Evolutionary conservation across 768 basidiomycete genomes (phyloP).

Genomic region (Termitomyces sp.): DNA sequence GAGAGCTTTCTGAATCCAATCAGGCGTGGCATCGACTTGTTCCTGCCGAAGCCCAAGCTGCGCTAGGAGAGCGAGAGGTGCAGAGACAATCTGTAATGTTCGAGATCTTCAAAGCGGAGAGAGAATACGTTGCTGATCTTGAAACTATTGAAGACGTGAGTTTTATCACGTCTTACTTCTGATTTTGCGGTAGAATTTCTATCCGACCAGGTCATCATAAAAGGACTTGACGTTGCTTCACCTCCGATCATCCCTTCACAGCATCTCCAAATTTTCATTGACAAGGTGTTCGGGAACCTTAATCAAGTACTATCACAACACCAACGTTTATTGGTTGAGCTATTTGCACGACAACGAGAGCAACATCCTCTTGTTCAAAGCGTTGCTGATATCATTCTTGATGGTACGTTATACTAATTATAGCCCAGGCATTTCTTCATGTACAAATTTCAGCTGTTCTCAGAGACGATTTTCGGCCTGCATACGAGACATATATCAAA

Average conservation of each 20-base stretch:
- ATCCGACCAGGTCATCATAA: conserved; percentile 62
- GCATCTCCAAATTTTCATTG: conserved; percentile 59
- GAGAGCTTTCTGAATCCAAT: conserved; percentile 58
- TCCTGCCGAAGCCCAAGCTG: conserved; percentile 61
- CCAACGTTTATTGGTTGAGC: conserved; percentile 57
- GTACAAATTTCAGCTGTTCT: conserved; percentile 31
- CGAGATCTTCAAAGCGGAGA: conserved; percentile 86
- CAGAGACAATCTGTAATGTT: conserved; percentile 84
- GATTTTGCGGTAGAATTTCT: neutral
- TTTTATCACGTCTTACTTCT: neutral
- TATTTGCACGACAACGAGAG: conserved; percentile 80
- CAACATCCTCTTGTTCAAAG: conserved; percentile 81
- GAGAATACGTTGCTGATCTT: conserved; percentile 83
- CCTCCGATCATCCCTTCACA: conserved; percentile 62
- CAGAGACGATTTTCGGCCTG: conserved; percentile 46
- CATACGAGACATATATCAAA: conserved; percentile 82
- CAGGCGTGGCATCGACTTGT: conserved; percentile 84
- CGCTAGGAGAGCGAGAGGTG: conserved; percentile 72
- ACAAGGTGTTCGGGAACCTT: conserved; percentile 83
- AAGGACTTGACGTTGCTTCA: conserved; percentile 51
- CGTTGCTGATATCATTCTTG: conserved; percentile 81
- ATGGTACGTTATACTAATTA: conserved; percentile 41
- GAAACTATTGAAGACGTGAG: conserved; percentile 61
- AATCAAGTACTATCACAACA: conserved; percentile 63
- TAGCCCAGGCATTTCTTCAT: neutral